Conservation (phyloP, 106 monocot genomes). For the Phalaenopsis equestris region DNA sequence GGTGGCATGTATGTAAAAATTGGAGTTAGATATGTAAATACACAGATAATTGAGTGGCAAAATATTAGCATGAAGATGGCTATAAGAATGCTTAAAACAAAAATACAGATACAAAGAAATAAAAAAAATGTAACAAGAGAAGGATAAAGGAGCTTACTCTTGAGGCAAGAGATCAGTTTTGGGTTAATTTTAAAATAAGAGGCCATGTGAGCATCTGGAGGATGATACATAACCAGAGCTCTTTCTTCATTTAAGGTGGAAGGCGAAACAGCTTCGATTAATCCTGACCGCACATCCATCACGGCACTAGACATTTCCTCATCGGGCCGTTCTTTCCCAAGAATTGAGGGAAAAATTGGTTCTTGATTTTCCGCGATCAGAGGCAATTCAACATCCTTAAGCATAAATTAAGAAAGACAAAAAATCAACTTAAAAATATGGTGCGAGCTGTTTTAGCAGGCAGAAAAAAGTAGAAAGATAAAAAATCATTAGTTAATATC, state of each 20-base stretch:
- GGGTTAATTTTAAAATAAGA: not conserved
- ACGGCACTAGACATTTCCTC: not conserved
- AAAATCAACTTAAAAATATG: no score
- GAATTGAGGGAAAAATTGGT: not conserved
- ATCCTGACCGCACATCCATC: not conserved
- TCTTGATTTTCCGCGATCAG: not conserved
- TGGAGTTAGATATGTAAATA: no score
- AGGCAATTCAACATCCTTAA: not conserved
- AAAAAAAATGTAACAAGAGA: not conserved
- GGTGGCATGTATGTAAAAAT: no score
- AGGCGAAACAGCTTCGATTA: not conserved
- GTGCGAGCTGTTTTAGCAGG: no score
- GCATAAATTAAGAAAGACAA: not conserved
- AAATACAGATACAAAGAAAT: not conserved
- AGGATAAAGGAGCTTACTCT: not conserved
- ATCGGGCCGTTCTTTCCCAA: not conserved
- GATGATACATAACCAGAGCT: not conserved
- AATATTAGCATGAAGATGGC: not conserved
- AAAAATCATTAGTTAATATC: no score
- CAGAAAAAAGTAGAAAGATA: no score
- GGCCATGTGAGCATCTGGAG: not conserved
- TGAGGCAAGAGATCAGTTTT: conserved; percentile 2
- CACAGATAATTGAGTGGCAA: no score
- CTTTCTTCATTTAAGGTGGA: not conserved
- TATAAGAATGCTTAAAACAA: not conserved